These are phyloP conservation scores for Deinandra increscens DNA, from an alignment of 129 eudicot species.

Conservation along the genomic window DNA sequence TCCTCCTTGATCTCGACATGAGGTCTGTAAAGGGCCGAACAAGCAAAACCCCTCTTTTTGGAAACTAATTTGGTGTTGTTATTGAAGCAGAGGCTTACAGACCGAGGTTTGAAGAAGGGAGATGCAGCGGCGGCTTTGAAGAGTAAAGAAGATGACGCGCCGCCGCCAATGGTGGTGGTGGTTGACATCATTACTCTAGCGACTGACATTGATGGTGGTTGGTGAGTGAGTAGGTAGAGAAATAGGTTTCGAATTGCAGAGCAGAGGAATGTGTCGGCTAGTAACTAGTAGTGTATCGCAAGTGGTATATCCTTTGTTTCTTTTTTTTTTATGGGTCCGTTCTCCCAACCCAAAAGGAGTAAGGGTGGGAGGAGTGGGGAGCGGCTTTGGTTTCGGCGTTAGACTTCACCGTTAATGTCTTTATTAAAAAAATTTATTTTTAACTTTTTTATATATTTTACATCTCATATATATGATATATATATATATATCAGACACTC, in stretches of 20 bases:
- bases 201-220: slow-evolving; percentile 52
- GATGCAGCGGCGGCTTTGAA: slow-evolving; percentile 29
- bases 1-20: slow-evolving; percentile 59
- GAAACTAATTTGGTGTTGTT: slow-evolving; percentile 30
- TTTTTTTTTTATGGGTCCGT: too few relatives aligned
- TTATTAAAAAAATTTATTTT: too few relatives aligned
- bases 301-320: neutral
- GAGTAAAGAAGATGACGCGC: slow-evolving; percentile 48
- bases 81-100: slow-evolving; percentile 41
- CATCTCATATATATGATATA: too few relatives aligned
- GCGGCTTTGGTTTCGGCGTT: too few relatives aligned
- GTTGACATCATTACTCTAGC: slow-evolving; percentile 64
- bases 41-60: slow-evolving; percentile 53
- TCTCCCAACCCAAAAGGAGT: too few relatives aligned
- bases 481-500: too few relatives aligned
- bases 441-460: too few relatives aligned
- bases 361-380: too few relatives aligned
- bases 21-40: slow-evolving; percentile 68
- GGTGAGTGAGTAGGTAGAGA: slow-evolving; percentile 9
- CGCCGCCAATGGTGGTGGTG: slow-evolving; percentile 26
- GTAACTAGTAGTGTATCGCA: neutral
- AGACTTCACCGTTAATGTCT: too few relatives aligned
- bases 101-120: slow-evolving; percentile 38
- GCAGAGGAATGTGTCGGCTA: too few relatives aligned
- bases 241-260: slow-evolving; percentile 1